Percentiles rank a stretch among this genome's conserved stretches.
Evolutionary conservation across 2,329 filamentous ascomycete genomes (phyloP).

Genomic region (Aspergillus pseudonomiae): DNA sequence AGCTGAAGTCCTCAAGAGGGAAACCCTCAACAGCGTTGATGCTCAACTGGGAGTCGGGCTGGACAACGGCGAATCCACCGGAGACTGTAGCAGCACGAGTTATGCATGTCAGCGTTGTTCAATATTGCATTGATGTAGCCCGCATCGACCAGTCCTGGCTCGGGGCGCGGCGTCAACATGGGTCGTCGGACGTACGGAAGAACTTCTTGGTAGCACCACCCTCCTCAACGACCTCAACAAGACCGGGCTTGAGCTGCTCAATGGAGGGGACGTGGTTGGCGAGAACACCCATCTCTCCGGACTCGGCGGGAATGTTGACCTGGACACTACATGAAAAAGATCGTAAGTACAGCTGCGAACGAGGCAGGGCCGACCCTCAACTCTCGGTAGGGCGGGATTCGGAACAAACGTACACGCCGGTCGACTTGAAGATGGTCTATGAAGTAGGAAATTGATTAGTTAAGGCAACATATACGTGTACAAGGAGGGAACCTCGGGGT

Average conservation of each 20-base stretch:
- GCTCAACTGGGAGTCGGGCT: slow-evolving; percentile 91
- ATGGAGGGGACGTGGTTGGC: slow-evolving; percentile 99
- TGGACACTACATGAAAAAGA: slow-evolving; percentile 76
- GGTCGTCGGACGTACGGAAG: slow-evolving; percentile 73
- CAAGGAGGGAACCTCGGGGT: slow-evolving; percentile 13
- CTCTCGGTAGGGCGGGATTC: slow-evolving; percentile 7
- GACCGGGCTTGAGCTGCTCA: slow-evolving; percentile 96
- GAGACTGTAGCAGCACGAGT: slow-evolving; percentile 65
- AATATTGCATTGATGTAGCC: not conserved
- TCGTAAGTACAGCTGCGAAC: slow-evolving; percentile 48
- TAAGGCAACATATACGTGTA: slow-evolving; percentile 6
- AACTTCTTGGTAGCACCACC: slow-evolving; percentile 87
- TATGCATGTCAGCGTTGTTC: slow-evolving; percentile 27
- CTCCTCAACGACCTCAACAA: slow-evolving; percentile 96
- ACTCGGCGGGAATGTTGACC: slow-evolving; percentile 98
- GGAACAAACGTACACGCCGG: slow-evolving; percentile 64
- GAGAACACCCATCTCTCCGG: slow-evolving; percentile 98
- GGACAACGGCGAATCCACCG: slow-evolving; percentile 94
- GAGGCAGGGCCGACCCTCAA: slow-evolving; percentile 17
- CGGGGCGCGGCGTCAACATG: slow-evolving; percentile 12
- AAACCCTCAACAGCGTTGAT: slow-evolving; percentile 98
- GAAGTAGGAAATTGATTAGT: slow-evolving; percentile 28
- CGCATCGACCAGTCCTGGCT: slow-evolving; percentile 1
- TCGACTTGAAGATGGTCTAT: slow-evolving; percentile 70
- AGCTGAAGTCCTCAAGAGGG: slow-evolving; percentile 93